Base-by-base conservation (phyloP, 1,284 basidiomycete species). In the Ceratobasidium sp. region DNA sequence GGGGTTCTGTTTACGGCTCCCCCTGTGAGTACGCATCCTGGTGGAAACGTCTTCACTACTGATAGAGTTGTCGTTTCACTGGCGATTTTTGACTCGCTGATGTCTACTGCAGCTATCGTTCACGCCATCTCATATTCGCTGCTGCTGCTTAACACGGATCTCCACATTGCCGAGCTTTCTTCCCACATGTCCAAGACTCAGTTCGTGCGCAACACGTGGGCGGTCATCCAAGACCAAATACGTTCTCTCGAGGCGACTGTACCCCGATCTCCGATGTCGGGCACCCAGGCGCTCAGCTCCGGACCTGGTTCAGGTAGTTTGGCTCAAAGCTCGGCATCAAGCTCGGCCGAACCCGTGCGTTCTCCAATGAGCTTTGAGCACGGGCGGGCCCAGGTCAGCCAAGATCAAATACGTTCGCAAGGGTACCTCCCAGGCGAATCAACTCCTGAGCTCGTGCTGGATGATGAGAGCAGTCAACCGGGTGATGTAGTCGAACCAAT, bases 81-180 rank as follows among this genome's bases (percentile, higher is more conserved):
- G 16, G 2, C 46, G 46, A 34, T n/a, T 49, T 16, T 31, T 6
- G 22, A 4, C 46, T 1, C 22, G 2, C 11, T 11, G 61, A 27
- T 51, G 56, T 53, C 4, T 62, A 37, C 39, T n/a, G 31, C 37
- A 91, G 95, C 93, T 77, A 89, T 98, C 77, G 92, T 99, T 11
- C 97, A 99, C 79, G 93, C 94, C 1, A 91, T 97, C 43, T 88
- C 95, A 0, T 99, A 97, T 79, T 98, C 97, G 0, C 87, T 99
- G 63, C 85, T 99, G 0, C 86, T 99, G 54, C 88, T 99, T 75
- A 99, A 99, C 83, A 99, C 97, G 29, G 97, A 99, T 82, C 86
- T 99, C 22, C 96, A 99, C 82, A 92, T 99, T 71, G 97, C 96
- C 48, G 96, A 98, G 51, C 86, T 98, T 37, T 83, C 88, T 4